Evolutionary conservation across 768 basidiomycete species (phyloP).

Genomic region (Xerocomellus intermedius): DNA sequence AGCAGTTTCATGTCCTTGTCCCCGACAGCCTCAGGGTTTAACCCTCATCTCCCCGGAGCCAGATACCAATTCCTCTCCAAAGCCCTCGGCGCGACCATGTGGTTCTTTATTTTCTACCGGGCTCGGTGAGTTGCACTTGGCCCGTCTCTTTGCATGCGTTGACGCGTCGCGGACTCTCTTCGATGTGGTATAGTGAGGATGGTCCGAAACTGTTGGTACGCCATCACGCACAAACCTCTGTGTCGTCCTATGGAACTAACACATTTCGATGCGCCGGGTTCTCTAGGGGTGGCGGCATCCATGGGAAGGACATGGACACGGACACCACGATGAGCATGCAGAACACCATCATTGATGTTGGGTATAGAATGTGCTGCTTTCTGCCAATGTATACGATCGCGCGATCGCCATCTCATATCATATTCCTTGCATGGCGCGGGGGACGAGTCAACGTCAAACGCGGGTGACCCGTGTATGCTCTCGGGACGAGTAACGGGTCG

Average conservation of each 20-base stretch:
- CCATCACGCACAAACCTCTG: background rate
- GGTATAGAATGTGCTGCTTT: conserved; percentile 12
- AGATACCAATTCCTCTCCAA: conserved; percentile 79
- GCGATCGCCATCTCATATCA: background rate
- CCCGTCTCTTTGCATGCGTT: background rate
- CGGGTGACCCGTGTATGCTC: background rate
- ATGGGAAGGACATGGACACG: conserved; percentile 62
- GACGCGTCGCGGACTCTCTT: background rate
- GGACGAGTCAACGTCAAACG: background rate
- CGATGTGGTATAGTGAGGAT: conserved; percentile 54
- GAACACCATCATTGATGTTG: conserved; percentile 41
- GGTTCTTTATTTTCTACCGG: conserved; percentile 99
- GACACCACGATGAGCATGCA: conserved; percentile 36
- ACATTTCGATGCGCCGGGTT: background rate
- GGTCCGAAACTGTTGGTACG: conserved; percentile 69
- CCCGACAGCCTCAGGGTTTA: conserved; percentile 67
- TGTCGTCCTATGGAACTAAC: background rate
- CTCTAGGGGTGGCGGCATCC: conserved; percentile 58
- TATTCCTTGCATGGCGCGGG: background rate
- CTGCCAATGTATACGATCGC: conserved; percentile 12
- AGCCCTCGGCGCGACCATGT: conserved; percentile 89
- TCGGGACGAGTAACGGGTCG: background rate
- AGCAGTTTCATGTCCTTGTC: background rate
- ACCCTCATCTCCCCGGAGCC: conserved; percentile 82
- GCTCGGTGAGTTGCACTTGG: conserved; percentile 62